These are phyloP conservation scores for Starmerella bombi DNA, from an alignment of 805 yeast genomes.

Conservation along the genomic window DNA sequence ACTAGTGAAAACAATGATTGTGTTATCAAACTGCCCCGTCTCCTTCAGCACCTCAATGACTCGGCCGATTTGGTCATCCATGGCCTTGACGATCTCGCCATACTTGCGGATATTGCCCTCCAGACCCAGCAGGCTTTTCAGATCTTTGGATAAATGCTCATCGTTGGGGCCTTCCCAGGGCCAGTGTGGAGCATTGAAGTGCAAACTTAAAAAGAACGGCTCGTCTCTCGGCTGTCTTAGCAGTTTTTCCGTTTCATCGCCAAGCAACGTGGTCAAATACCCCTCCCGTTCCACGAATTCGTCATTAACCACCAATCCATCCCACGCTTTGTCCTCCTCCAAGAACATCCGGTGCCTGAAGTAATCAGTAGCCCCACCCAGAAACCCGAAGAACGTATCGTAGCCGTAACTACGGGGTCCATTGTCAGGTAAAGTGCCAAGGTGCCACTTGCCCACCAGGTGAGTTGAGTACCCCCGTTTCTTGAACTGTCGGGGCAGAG, in stretches of 20 bases:
- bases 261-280: slow-evolving; percentile 20
- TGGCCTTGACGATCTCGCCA: slow-evolving; percentile 50
- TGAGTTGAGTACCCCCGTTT: slow-evolving; percentile 40
- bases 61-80: slow-evolving; percentile 42
- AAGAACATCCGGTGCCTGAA: slow-evolving; percentile 16
- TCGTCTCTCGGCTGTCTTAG: slow-evolving; percentile 28
- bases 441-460: slow-evolving; percentile 49
- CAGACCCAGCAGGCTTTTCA: slow-evolving; percentile 35
- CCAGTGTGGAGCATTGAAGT: slow-evolving; percentile 58
- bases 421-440: slow-evolving; percentile 35
- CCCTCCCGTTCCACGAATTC: slow-evolving; percentile 20
- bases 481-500: slow-evolving; percentile 37
- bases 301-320: slow-evolving; percentile 18
- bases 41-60: slow-evolving; percentile 33
- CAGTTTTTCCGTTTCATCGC: slow-evolving; percentile 28
- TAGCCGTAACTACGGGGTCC: slow-evolving; percentile 20
- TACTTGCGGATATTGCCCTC: slow-evolving; percentile 43
- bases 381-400: slow-evolving; percentile 21
- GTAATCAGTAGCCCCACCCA: slow-evolving; percentile 20
- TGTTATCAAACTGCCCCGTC: slow-evolving; percentile 38
- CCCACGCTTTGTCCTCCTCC: slow-evolving; percentile 6
- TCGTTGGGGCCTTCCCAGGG: slow-evolving; percentile 45
- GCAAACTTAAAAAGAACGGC: slow-evolving; percentile 43
- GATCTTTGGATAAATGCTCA: slow-evolving; percentile 34
- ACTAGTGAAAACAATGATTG: slow-evolving; percentile 45